A percentile compares a stretch with the other conserved stretches of the same genome.
Evolutionary conservation across 2,329 filamentous ascomycete genomes (phyloP).

Genomic region (Cercospora nicotianae): DNA sequence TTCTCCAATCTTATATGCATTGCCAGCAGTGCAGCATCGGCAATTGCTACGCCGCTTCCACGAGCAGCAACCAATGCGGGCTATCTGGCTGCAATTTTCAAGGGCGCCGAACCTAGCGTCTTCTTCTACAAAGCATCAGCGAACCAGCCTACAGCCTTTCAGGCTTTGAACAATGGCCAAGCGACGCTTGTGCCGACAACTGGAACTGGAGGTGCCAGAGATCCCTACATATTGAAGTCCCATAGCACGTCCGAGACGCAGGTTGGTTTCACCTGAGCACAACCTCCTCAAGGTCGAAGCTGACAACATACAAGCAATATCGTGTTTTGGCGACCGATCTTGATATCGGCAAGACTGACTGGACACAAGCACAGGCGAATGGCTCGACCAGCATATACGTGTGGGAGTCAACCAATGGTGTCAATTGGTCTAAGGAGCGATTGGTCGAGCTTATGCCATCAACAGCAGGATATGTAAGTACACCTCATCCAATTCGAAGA

Average conservation of each 20-base stretch:
- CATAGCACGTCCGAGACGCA: constrained; percentile 1
- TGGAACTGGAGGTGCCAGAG: neutral
- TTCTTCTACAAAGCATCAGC: constrained; percentile 6
- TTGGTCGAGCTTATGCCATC: neutral
- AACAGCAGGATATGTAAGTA: neutral
- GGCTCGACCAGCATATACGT: neutral
- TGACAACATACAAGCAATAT: neutral
- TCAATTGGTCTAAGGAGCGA: neutral
- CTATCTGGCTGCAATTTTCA: constrained; percentile 1
- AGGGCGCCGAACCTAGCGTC: neutral
- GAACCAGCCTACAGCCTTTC: neutral
- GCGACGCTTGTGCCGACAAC: constrained; percentile 2
- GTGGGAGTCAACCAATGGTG: neutral
- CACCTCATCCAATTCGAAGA: neutral
- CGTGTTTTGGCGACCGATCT: neutral
- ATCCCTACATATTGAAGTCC: constrained; percentile 3
- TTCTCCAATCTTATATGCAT: neutral
- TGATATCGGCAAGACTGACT: neutral
- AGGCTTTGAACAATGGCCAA: neutral
- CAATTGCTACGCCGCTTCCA: neutral
- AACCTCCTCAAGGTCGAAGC: neutral
- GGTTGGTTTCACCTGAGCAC: neutral
- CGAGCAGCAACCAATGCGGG: neutral
- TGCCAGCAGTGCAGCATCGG: neutral
- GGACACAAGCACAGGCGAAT: neutral